Evolutionary conservation across 108 stramenopile species (phyloP).

Genomic region (Fragilariopsis cylindrus): DNA sequence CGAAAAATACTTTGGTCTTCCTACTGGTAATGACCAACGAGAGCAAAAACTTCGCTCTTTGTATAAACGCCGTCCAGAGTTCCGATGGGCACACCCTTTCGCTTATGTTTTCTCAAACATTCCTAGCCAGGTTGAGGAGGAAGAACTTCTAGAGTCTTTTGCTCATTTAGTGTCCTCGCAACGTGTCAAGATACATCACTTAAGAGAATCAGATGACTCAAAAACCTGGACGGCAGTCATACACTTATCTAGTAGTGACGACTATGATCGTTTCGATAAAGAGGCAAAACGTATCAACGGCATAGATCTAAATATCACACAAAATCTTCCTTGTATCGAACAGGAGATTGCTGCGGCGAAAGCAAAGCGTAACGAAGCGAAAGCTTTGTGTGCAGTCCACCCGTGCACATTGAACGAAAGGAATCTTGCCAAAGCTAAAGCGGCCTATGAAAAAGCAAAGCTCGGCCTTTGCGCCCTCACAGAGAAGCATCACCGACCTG

Average conservation of each 20-base stretch:
- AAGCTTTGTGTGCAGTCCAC: conserved; percentile 25
- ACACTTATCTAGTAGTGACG: neutral
- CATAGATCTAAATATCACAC: neutral
- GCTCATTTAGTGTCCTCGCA: neutral
- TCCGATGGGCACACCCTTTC: conserved; percentile 18
- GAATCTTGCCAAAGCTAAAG: conserved; percentile 1
- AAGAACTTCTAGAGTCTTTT: neutral
- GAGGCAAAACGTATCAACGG: conserved; percentile 10
- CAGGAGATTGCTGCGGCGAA: conserved; percentile 7
- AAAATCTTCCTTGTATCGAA: conserved; percentile 22
- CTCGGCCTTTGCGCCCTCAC: neutral
- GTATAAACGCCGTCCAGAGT: conserved; percentile 1
- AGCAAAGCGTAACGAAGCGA: conserved; percentile 12
- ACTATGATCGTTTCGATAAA: conserved; percentile 1
- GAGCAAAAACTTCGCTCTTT: neutral
- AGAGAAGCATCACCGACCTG: neutral
- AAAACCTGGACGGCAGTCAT: conserved; percentile 31
- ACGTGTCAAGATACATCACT: neutral
- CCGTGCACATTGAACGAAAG: conserved; percentile 12
- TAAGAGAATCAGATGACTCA: neutral
- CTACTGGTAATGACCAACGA: neutral
- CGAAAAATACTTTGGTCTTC: neutral
- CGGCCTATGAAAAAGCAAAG: neutral
- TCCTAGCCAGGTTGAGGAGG: neutral
- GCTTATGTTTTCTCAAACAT: conserved; percentile 1